Percentiles rank a stretch among this genome's conserved stretches.
Conservation (phyloP, 1,284 basidiomycete genomes). For the Boletus holoroseus region DNA sequence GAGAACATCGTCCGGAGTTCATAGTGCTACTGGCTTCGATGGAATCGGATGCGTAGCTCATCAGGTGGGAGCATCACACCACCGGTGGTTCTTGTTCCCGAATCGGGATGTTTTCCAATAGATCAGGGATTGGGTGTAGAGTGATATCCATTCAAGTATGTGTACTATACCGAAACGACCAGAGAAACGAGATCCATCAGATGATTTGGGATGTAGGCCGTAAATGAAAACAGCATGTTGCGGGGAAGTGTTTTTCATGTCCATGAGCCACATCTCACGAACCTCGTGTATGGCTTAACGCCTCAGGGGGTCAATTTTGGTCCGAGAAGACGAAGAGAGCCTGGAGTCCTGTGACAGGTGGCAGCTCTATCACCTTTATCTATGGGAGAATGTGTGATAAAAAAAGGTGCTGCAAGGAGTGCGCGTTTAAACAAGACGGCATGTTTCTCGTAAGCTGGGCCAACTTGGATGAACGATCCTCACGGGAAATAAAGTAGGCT, state of each 20-base stretch:
- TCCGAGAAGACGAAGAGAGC: neutral
- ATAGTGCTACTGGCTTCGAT: slow-evolving; percentile 15
- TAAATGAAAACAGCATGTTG: slow-evolving; percentile 30
- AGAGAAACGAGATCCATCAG: slow-evolving; percentile 4
- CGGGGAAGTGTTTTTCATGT: slow-evolving; percentile 23
- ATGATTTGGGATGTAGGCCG: slow-evolving; percentile 8
- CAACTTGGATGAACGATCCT: slow-evolving; percentile 13
- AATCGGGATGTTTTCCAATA: slow-evolving; percentile 3
- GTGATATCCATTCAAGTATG: slow-evolving; percentile 11
- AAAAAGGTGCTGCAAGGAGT: slow-evolving; percentile 1
- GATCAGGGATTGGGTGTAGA: slow-evolving; percentile 12
- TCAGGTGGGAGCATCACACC: slow-evolving; percentile 14
- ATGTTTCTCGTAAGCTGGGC: slow-evolving; percentile 12
- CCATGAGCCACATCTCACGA: slow-evolving; percentile 9
- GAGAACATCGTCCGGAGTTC: slow-evolving; percentile 50
- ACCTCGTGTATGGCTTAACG: slow-evolving; percentile 19
- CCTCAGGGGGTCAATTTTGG: slow-evolving; percentile 12
- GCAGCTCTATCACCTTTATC: slow-evolving; percentile 20
- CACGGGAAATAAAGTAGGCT: slow-evolving; percentile 1
- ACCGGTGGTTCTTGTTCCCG: slow-evolving; percentile 10
- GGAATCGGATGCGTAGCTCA: neutral
- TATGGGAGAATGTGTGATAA: slow-evolving; percentile 14
- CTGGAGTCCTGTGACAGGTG: slow-evolving; percentile 9
- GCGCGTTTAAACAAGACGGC: slow-evolving; percentile 1
- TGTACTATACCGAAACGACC: slow-evolving; percentile 12